Evolutionary conservation across 805 yeast species (phyloP).

Genomic region (Limtongozyma cylindracea): DNA sequence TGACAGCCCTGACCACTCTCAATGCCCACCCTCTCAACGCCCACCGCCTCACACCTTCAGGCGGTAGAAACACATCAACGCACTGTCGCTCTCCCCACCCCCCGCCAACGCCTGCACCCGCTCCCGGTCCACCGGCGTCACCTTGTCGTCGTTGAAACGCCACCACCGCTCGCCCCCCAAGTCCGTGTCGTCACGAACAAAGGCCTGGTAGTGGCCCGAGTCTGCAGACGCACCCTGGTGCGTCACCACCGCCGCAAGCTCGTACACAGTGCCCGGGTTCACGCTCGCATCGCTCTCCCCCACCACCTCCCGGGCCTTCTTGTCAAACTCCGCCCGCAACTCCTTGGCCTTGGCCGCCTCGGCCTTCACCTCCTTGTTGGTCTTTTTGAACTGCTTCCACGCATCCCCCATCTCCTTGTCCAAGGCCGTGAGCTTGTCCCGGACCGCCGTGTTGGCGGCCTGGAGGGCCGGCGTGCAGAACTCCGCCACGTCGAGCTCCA

Average conservation of each 20-base stretch:
- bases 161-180: constrained; percentile 62
- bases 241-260: constrained; percentile 60
- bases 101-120: constrained; percentile 76
- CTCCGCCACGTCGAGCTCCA: constrained; percentile 73
- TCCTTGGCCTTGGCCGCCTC: constrained; percentile 23
- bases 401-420: constrained; percentile 56
- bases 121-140: constrained; percentile 49
- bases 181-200: constrained; percentile 46
- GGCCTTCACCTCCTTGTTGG: constrained; percentile 28
- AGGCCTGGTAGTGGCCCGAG: constrained; percentile 92
- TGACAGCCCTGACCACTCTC: background rate
- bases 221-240: constrained; percentile 94
- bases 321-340: constrained; percentile 20
- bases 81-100: constrained; percentile 96
- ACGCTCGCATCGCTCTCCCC: constrained; percentile 5
- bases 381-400: constrained; percentile 45
- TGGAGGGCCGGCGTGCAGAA: constrained; percentile 60
- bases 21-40: too few relatives aligned
- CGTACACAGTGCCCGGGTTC: constrained; percentile 74
- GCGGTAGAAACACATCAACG: constrained; percentile 67
- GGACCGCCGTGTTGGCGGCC: constrained; percentile 33
- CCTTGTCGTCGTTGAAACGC: constrained; percentile 86
- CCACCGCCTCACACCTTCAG: constrained; percentile 31
- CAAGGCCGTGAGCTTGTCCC: constrained; percentile 56
- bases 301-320: constrained; percentile 7